Conservation (phyloP, 805 yeast genomes). For the Candida koratica region DNA sequence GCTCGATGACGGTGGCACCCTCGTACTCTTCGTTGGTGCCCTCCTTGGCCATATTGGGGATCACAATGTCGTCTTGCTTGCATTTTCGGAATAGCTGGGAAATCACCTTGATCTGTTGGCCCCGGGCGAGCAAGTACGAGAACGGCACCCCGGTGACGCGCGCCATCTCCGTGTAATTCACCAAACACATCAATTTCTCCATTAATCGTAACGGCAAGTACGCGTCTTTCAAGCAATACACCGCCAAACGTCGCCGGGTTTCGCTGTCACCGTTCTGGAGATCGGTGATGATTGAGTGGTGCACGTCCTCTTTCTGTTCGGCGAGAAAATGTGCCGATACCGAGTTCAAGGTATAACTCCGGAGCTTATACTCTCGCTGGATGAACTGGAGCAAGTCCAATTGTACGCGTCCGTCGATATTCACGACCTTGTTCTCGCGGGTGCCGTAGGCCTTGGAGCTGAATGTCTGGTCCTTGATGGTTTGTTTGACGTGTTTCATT, state of each 20-base stretch:
- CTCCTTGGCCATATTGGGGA: conserved; percentile 82
- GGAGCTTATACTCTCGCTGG: conserved; percentile 89
- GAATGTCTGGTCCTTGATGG: conserved; percentile 74
- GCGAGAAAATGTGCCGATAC: conserved; percentile 91
- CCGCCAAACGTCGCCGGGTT: conserved; percentile 92
- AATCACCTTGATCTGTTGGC: conserved; percentile 96
- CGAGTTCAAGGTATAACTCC: conserved; percentile 92
- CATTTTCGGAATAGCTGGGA: conserved; percentile 95
- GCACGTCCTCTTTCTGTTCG: conserved; percentile 98
- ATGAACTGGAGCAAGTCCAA: conserved; percentile 87
- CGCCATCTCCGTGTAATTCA: conserved; percentile 98
- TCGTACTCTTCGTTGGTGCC: conserved; percentile 91
- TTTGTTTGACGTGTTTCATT: conserved; percentile 62
- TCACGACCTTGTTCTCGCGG: conserved; percentile 83
- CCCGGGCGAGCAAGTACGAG: conserved; percentile 80
- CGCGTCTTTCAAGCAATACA: conserved; percentile 95
- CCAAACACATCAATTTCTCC: conserved; percentile 93
- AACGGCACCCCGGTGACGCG: conserved; percentile 99
- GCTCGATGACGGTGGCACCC: conserved; percentile 99
- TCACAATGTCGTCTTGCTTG: conserved; percentile 74
- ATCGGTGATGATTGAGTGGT: conserved; percentile 92
- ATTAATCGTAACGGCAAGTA: conserved; percentile 81
- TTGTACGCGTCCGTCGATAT: conserved; percentile 95
- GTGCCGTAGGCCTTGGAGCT: conserved; percentile 96
- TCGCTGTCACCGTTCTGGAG: conserved; percentile 89